A percentile compares a stretch with the other conserved stretches of the same genome.
Conservation (phyloP, 2,329 filamentous ascomycete species). For the Aspergillus floridensis region DNA sequence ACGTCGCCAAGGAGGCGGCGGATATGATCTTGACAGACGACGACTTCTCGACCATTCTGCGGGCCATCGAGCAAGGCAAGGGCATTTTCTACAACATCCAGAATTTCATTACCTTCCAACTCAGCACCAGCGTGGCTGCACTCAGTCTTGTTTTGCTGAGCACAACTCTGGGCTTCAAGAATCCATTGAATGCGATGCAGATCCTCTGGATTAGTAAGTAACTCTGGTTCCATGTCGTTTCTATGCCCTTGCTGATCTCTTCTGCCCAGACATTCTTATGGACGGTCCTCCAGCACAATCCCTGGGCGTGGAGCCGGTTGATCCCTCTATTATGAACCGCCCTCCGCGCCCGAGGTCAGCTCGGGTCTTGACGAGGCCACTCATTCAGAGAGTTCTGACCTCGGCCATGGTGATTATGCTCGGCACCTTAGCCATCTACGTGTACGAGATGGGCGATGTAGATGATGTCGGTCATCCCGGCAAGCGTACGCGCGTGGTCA, state of each 20-base stretch:
- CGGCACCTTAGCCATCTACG: conserved; percentile 88
- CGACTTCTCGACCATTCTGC: conserved; percentile 86
- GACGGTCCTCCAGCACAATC: conserved; percentile 97
- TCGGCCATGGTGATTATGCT: conserved; percentile 87
- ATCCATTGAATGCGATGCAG: conserved; percentile 97
- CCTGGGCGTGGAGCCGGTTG: conserved; percentile 90
- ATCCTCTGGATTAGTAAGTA: conserved; percentile 98
- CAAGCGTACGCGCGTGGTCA: conserved; percentile 62
- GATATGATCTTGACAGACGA: conserved; percentile 88
- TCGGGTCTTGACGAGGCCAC: conserved; percentile 79
- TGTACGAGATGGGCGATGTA: conserved; percentile 82
- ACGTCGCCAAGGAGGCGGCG: conserved; percentile 92
- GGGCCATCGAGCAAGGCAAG: conserved; percentile 96
- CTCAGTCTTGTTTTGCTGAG: conserved; percentile 88
- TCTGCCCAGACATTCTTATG: conserved; percentile 86
- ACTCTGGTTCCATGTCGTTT: not conserved
- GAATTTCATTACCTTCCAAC: conserved; percentile 97
- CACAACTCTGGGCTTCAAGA: conserved; percentile 88
- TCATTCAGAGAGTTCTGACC: conserved; percentile 81
- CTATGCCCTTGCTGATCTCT: conserved; percentile 24
- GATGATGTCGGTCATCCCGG: conserved; percentile 41
- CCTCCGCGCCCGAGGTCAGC: conserved; percentile 84
- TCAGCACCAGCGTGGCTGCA: conserved; percentile 93
- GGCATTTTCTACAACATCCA: conserved; percentile 99
- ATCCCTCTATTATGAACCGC: conserved; percentile 88